These are phyloP conservation scores for Brassica napus DNA, from an alignment of 345 rosid species.

Conservation along the genomic window Da-Ae NC_063452.1:469501-470000, in stretches of 20 bases:
- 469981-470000: constrained; percentile 56
- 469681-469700: too few relatives aligned
- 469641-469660: background rate
- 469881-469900: background rate
- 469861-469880: too few relatives aligned
- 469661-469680: too few relatives aligned
- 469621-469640: background rate
- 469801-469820: too few relatives aligned
- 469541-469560: background rate
- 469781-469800: too few relatives aligned
- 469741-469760: too few relatives aligned
- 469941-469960: background rate
- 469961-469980: background rate
- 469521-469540: background rate
- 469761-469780: too few relatives aligned
- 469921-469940: background rate
- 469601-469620: background rate
- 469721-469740: too few relatives aligned
- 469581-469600: background rate
- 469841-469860: too few relatives aligned
- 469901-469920: background rate
- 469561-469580: background rate
- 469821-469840: too few relatives aligned
- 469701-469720: too few relatives aligned
- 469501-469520: background rate